Percentiles rank a stretch among this genome's conserved stretches.
phyloP scores from a whole-genome alignment of 306 rosid species.

The Carpinus fangiana region DNA sequence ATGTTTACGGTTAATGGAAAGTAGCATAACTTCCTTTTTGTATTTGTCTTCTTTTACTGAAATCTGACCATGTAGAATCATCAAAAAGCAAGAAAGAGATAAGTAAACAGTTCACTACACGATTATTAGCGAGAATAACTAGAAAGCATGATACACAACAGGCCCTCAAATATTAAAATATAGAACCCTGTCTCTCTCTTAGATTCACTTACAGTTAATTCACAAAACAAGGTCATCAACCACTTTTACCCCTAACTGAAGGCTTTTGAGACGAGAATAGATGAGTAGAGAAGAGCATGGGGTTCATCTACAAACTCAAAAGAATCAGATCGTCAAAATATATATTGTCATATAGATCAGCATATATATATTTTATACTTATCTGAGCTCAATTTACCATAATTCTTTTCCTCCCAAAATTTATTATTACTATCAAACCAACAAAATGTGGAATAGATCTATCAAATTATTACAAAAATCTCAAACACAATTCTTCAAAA shows the following conservation, averaged over 20 bases:
- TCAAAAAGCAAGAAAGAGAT: conserved; percentile 2
- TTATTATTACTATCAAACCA: neutral
- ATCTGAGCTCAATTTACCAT: neutral
- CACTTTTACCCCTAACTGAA: neutral
- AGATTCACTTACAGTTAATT: neutral
- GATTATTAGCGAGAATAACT: neutral
- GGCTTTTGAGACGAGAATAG: neutral
- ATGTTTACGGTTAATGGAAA: conserved; percentile 62
- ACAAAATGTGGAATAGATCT: neutral
- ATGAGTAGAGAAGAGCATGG: neutral
- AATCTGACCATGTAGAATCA: conserved; percentile 51
- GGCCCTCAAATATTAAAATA: neutral
- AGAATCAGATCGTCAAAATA: neutral
- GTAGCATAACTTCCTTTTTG: conserved; percentile 69
- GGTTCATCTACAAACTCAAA: neutral
- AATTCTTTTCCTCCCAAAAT: neutral
- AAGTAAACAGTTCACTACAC: neutral
- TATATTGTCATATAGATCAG: neutral
- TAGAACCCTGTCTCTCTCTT: neutral
- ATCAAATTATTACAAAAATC: neutral
- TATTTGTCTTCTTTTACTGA: conserved; percentile 84
- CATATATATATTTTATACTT: neutral
- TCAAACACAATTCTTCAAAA: neutral
- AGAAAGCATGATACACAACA: neutral
- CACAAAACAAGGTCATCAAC: neutral